These are phyloP conservation scores for Colletotrichum neosansevieriae DNA, from an alignment of 2,329 filamentous ascomycete genomes.

Conservation along the genomic window DNA sequence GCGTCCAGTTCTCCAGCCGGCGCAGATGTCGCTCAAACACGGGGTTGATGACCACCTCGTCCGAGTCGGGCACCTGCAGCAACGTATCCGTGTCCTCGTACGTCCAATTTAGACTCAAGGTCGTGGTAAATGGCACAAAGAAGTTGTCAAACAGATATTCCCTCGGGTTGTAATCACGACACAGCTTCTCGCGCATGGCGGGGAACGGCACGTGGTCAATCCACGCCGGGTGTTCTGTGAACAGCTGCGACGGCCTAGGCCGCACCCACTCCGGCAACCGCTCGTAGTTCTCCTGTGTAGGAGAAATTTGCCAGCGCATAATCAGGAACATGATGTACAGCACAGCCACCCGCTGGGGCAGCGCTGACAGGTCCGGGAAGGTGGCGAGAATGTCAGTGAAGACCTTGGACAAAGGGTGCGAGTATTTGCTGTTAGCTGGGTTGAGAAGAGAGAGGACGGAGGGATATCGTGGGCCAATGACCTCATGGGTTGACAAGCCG, in stretches of 20 bases:
- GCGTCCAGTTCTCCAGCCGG: slow-evolving; percentile 82
- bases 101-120: slow-evolving; percentile 84
- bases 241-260: slow-evolving; percentile 75
- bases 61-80: slow-evolving; percentile 66
- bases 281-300: slow-evolving; percentile 83
- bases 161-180: slow-evolving; percentile 59
- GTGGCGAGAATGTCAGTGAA: slow-evolving; percentile 87
- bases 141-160: slow-evolving; percentile 81
- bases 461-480: slow-evolving; percentile 83
- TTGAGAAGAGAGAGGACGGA: slow-evolving; percentile 84
- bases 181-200: slow-evolving; percentile 76
- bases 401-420: slow-evolving; percentile 84
- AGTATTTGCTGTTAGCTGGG: slow-evolving; percentile 69
- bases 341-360: slow-evolving; percentile 85
- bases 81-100: slow-evolving; percentile 81
- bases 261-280: slow-evolving; percentile 79
- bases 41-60: slow-evolving; percentile 84
- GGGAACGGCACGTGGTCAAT: slow-evolving; percentile 87
- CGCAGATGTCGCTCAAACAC: slow-evolving; percentile 86
- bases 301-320: slow-evolving; percentile 87
- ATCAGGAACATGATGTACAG: slow-evolving; percentile 89
- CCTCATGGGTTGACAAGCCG: slow-evolving; percentile 72
- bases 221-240: slow-evolving; percentile 81
- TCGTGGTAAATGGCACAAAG: slow-evolving; percentile 84
- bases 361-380: slow-evolving; percentile 82